A percentile compares a stretch with the other conserved stretches of the same genome.
phyloP scores from a whole-genome alignment of 768 basidiomycete genomes.

The Podaxis mareebaensis region DNA sequence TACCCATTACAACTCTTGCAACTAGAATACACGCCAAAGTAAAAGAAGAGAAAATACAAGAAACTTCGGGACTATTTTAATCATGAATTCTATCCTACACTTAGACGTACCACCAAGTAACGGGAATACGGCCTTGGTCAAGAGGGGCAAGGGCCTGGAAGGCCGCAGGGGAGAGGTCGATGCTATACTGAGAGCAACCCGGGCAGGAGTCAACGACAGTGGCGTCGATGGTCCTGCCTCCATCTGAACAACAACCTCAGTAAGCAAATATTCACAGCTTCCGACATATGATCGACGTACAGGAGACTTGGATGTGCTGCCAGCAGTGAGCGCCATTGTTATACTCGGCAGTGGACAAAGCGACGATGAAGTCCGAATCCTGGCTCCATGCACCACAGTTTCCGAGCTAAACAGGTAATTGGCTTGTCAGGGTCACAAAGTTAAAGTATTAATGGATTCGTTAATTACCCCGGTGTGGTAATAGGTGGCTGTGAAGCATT shows the following conservation, averaged over 20 bases:
- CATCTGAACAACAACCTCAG: constrained; percentile 19
- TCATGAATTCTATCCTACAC: neutral
- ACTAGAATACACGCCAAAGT: neutral
- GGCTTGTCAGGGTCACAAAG: neutral
- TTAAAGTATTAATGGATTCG: neutral
- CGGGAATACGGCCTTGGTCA: constrained; percentile 24
- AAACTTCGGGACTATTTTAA: neutral
- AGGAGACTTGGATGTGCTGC: constrained; percentile 24
- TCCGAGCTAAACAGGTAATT: constrained; percentile 21
- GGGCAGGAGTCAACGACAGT: constrained; percentile 31
- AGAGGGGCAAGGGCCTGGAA: constrained; percentile 30
- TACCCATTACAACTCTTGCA: neutral
- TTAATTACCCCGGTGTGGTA: constrained; percentile 24
- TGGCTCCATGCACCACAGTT: constrained; percentile 25
- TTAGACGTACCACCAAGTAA: constrained; percentile 26
- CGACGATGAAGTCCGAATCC: constrained; percentile 27
- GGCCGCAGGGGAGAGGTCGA: constrained; percentile 30
- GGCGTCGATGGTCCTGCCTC: constrained; percentile 25
- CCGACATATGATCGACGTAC: constrained; percentile 15
- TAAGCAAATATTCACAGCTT: neutral
- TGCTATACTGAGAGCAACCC: constrained; percentile 25
- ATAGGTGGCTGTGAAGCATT: constrained; percentile 21
- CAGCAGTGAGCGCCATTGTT: constrained; percentile 24
- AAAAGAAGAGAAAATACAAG: neutral
- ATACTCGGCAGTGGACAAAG: constrained; percentile 24